phyloP scores from a whole-genome alignment of 2,329 filamentous ascomycete species.

The Aureobasidium melanogenum region DNA sequence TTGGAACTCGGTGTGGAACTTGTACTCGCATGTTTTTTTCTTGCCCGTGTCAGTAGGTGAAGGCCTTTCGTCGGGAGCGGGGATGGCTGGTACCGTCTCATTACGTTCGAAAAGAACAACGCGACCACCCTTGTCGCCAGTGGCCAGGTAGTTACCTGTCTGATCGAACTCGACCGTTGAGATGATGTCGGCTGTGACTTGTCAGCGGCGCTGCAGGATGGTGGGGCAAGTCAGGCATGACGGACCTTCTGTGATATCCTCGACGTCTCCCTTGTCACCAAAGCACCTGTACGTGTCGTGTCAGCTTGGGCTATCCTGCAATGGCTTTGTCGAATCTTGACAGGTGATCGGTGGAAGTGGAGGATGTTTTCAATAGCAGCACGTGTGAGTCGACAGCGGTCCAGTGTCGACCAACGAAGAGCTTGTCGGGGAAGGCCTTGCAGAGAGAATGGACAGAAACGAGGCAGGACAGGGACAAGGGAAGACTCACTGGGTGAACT shows the following conservation, averaged over 20 bases:
- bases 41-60: slow-evolving; percentile 29
- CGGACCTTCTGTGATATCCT: slow-evolving; percentile 93
- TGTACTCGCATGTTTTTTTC: slow-evolving; percentile 99
- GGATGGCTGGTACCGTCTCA: slow-evolving; percentile 62
- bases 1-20: slow-evolving; percentile 99
- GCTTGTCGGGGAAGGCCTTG: neutral
- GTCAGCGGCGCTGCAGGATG: slow-evolving; percentile 1
- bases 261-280: slow-evolving; percentile 98
- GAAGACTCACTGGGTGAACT: slow-evolving; percentile 88
- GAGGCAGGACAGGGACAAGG: neutral
- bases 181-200: slow-evolving; percentile 72
- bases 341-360: neutral
- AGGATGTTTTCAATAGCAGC: neutral
- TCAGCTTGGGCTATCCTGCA: neutral
- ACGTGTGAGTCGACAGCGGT: neutral
- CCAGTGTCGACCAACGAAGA: neutral
- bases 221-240: slow-evolving; percentile 7
- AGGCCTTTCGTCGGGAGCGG: slow-evolving; percentile 1
- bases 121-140: slow-evolving; percentile 80
- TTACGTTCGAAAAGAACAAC: slow-evolving; percentile 87
- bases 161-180: slow-evolving; percentile 87
- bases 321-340: neutral
- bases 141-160: slow-evolving; percentile 80
- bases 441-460: neutral
- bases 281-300: slow-evolving; percentile 64